Conservation (phyloP, 2,329 filamentous ascomycete genomes). For the Phialophora tarda region DNA sequence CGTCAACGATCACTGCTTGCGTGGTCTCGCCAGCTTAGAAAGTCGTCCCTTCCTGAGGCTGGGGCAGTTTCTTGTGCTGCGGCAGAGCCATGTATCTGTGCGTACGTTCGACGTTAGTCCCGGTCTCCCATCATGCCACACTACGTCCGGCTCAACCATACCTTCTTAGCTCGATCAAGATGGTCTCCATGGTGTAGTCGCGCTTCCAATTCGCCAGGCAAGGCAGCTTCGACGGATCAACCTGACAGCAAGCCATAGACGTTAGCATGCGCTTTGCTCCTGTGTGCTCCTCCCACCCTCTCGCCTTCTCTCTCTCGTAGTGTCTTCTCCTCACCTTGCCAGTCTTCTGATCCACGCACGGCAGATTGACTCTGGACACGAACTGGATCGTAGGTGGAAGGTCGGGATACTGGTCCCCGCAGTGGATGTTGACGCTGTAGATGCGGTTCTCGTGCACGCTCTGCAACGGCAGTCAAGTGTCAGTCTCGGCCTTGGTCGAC, state of each 20-base stretch:
- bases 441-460: constrained; percentile 98
- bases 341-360: constrained; percentile 80
- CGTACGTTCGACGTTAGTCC: constrained; percentile 11
- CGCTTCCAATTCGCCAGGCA: constrained; percentile 90
- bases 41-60: constrained; percentile 83
- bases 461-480: constrained; percentile 52
- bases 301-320: background rate
- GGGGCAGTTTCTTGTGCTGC: constrained; percentile 90
- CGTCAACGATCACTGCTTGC: constrained; percentile 26
- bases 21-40: constrained; percentile 43
- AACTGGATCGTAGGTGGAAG: constrained; percentile 88
- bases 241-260: constrained; percentile 54
- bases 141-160: constrained; percentile 47
- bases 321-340: constrained; percentile 64
- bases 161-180: constrained; percentile 84
- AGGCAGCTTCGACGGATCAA: constrained; percentile 81
- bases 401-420: constrained; percentile 87
- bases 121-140: constrained; percentile 3
- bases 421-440: constrained; percentile 97
- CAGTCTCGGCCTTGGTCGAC: background rate
- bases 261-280: constrained; percentile 2
- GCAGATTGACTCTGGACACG: constrained; percentile 93
- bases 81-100: constrained; percentile 91
- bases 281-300: background rate
- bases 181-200: constrained; percentile 93